Conservation (phyloP, 352 stramenopile genomes). For the Pythium rishiriense region DNA sequence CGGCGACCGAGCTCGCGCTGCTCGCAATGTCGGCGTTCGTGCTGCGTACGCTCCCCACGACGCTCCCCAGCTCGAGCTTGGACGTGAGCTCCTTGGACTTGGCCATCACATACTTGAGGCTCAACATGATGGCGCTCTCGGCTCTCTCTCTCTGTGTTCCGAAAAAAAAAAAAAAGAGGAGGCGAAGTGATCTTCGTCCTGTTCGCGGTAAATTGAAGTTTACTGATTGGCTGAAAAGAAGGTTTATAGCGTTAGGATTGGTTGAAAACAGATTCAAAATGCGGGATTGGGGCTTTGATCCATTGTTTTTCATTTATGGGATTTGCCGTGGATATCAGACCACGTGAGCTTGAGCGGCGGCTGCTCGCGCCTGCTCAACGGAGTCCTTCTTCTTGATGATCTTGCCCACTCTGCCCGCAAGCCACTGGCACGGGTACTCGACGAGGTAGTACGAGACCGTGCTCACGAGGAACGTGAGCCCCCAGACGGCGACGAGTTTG, state of each 20-base stretch:
- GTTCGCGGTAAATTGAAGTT: background rate
- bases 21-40: constrained; percentile 14
- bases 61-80: constrained; percentile 46
- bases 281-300: background rate
- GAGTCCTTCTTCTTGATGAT: constrained; percentile 13
- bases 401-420: constrained; percentile 13
- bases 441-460: constrained; percentile 38
- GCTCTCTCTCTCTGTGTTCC: background rate
- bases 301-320: background rate
- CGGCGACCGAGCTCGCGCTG: constrained; percentile 20
- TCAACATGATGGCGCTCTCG: constrained; percentile 38
- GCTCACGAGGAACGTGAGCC: constrained; percentile 29
- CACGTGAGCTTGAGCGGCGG: too few species aligned
- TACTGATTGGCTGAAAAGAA: constrained; percentile 11
- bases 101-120: constrained; percentile 74
- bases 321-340: background rate
- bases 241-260: background rate
- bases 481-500: constrained; percentile 36
- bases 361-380: background rate
- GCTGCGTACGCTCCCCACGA: constrained; percentile 13
- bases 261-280: background rate
- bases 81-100: constrained; percentile 75
- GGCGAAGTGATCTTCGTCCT: background rate
- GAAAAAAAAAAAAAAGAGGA: background rate
- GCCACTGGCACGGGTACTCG: constrained; percentile 28